phyloP scores from a whole-genome alignment of 352 stramenopile genomes.

The Phytophthora chlamydospora region DNA sequence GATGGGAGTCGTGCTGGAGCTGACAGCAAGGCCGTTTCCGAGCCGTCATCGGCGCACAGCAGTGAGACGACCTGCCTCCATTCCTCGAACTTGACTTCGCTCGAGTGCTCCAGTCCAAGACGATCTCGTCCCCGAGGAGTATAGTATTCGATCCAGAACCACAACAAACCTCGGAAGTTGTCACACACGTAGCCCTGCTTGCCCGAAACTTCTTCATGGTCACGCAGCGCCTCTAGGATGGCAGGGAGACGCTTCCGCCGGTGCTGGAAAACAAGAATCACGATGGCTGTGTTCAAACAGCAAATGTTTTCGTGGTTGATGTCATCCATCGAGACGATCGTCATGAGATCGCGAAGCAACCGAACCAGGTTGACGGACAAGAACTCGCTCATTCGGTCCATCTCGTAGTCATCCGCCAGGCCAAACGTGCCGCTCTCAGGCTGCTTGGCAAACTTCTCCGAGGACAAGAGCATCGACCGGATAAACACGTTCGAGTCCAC shows the following conservation, averaged over 20 bases:
- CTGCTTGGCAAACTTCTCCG: conserved; percentile 69
- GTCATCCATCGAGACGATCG: conserved; percentile 93
- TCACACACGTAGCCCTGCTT: conserved; percentile 75
- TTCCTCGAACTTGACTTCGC: conserved; percentile 94
- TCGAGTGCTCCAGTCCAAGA: conserved; percentile 95
- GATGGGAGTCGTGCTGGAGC: conserved; percentile 55
- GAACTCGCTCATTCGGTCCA: conserved; percentile 89
- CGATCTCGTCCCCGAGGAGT: conserved; percentile 92
- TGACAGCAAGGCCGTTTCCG: conserved; percentile 77
- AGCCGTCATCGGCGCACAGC: conserved; percentile 94
- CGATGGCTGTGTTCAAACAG: conserved; percentile 96
- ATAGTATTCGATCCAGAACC: conserved; percentile 98
- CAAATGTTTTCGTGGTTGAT: conserved; percentile 99
- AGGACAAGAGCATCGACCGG: conserved; percentile 89
- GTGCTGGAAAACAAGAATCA: conserved; percentile 95
- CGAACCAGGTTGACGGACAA: conserved; percentile 87
- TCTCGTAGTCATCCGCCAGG: conserved; percentile 57
- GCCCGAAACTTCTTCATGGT: conserved; percentile 66
- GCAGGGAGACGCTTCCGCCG: conserved; percentile 80
- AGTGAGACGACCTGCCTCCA: conserved; percentile 92
- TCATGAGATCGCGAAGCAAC: conserved; percentile 95
- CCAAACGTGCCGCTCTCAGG: conserved; percentile 45
- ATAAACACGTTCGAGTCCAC: conserved; percentile 98
- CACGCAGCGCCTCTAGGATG: conserved; percentile 72
- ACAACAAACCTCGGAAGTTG: conserved; percentile 94